Conservation (phyloP, 208 protist genomes). For the Leptomonas seymouri region DNA sequence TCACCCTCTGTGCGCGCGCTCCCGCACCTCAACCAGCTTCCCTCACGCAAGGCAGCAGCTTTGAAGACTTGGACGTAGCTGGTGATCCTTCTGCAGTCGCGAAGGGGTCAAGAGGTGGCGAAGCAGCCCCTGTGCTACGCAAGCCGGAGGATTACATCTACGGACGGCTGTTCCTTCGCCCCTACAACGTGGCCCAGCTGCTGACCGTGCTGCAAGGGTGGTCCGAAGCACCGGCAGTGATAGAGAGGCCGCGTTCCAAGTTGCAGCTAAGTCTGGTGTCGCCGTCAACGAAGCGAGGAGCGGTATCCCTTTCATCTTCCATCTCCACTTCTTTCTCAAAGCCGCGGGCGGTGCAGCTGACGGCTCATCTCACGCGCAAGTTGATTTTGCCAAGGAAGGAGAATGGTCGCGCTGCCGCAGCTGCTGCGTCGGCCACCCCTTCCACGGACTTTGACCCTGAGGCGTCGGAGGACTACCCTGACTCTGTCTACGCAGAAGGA, state of each 20-base stretch:
- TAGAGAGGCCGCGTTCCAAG: slow-evolving; percentile 55
- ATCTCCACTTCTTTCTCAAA: neutral
- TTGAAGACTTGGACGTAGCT: slow-evolving; percentile 9
- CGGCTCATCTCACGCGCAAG: slow-evolving; percentile 20
- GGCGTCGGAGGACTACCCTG: slow-evolving; percentile 23
- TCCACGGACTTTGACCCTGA: slow-evolving; percentile 13
- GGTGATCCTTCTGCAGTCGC: neutral
- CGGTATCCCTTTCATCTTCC: no score
- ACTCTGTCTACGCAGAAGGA: slow-evolving; percentile 56
- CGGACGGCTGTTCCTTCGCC: slow-evolving; percentile 83
- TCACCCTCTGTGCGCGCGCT: slow-evolving; percentile 58
- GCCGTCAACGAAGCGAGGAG: neutral
- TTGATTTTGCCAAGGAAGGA: neutral
- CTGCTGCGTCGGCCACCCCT: neutral
- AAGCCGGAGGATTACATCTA: slow-evolving; percentile 58
- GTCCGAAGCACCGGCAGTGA: slow-evolving; percentile 26
- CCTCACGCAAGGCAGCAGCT: slow-evolving; percentile 3
- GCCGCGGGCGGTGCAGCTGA: slow-evolving; percentile 22
- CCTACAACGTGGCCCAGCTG: slow-evolving; percentile 86
- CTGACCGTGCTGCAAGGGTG: slow-evolving; percentile 78
- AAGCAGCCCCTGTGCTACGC: neutral
- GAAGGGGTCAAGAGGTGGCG: neutral
- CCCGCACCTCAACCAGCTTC: neutral
- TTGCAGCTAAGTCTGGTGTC: slow-evolving; percentile 36
- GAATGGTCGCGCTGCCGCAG: neutral